Base-by-base conservation (phyloP, 2,329 filamentous ascomycete genomes). In the Hymenoscyphus fructigenus region DNA sequence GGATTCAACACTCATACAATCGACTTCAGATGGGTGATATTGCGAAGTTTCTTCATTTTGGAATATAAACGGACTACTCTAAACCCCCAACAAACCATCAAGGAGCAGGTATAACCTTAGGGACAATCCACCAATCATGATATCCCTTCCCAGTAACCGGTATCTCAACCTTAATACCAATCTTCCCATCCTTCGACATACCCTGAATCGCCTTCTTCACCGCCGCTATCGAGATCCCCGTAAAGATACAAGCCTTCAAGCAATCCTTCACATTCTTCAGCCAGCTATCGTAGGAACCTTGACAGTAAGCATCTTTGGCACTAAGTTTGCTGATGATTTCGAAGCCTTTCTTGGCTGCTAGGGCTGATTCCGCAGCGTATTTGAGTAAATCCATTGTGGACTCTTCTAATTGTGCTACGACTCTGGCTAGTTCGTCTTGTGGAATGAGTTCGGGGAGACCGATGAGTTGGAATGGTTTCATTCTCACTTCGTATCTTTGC, bases 181-280 rank as follows among this genome's bases (percentile, higher is more conserved):
- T 68, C 56, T 66, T 67, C 62, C 60, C 65, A 66, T 70, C 62
- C 69, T 69, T 65, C 60, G 71, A 60, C 66, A 72, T 70, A 65
- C 73, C 76, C 20, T 79, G 77, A 9, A 89, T 70, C 1, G 82
- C 83, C 75, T 87, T 89, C 71, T 83, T 84, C 58, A 90, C 75
- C 1, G 81, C 81, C 28, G 83, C 82, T 55, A 91, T 83, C 0
- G 88, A 85, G 67, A 93, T 84, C 5, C 86, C 86, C 0, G 88
- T 82, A 9, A 86, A 87, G 66, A 93, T 92, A 69, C 87, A 89
- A n/a, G 89, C 86, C 72, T 87, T 87, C 71, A 91, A 80, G 10
- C 83, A 84, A 66, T 85, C 82, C 75, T 86, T 89, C 12, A 84
- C 79, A 26, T 85, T 81, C 26, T 78, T 79, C 20, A 83, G 74